Evolutionary conservation across 495 filamentous ascomycete species (phyloP), one percentile per base, ranked within the genome.

Genomic region (Terfezia claveryi): DNA sequence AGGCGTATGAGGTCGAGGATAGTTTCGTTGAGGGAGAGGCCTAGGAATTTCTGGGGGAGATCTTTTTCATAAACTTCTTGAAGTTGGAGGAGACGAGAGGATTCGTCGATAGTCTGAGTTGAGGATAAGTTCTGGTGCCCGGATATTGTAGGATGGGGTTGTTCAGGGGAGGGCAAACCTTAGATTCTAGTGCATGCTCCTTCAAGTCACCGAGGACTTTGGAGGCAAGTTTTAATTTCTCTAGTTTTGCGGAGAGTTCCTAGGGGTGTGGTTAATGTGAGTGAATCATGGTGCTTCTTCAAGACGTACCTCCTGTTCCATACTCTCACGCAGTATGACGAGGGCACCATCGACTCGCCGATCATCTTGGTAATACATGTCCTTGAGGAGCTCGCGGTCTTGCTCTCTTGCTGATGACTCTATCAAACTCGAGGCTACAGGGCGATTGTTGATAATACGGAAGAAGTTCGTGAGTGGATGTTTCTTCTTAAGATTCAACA

Each of bases 341-440:
- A 87, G 82, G 1, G 91, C 80, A 16, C 91, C 87, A 57, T 98
- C 92, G 23, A 86, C 70, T 0, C 87, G 82, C 8, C 88, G 82
- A 67, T 98, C 91, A 62, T 96, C 92, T 70, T 96, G 91, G 63
- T 98, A 96, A 69, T 89, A 98, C 23, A 98, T 74, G 66, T 96
- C 91, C 64, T 95, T 96, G 10, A 95, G 76, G 10, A 98, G 66
- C 17, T 92, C 82, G 4, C 73, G 74, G 61, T 95, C 91, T 52
- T 85, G 79, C 23, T 74, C 75, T 50, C 72, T 71, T 2, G 91
- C 89, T 0, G 80, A 81, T 2, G 86, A 77, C 64, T 96, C 91
- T 36, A 98, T 83, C 14, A 98, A 74, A 0, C 91, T 85, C 2
- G 84, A 87, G 20, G 91, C 91, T 52, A 83, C 76, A 0, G 92